Conservation (phyloP, 1,284 basidiomycete genomes). For the Neonothopanus nambi region DNA sequence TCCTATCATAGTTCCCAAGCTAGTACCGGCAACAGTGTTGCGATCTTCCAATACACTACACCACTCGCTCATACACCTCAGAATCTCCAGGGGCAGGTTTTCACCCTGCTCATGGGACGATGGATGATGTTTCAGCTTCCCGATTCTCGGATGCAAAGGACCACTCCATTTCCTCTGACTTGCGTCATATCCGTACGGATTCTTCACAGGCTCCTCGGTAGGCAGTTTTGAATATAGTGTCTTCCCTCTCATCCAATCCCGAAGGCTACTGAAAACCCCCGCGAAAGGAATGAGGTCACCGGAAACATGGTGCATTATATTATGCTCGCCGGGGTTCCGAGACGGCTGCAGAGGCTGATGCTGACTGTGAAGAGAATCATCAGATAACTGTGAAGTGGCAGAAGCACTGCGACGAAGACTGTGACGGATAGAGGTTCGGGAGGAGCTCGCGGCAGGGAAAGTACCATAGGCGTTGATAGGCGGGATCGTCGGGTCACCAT, state of each 20-base stretch:
- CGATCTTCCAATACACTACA: constrained; percentile 55
- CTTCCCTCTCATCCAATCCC: neutral
- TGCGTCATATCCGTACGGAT: constrained; percentile 10
- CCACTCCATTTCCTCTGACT: constrained; percentile 14
- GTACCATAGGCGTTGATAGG: constrained; percentile 54
- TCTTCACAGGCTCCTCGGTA: neutral
- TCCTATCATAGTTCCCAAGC: constrained; percentile 51
- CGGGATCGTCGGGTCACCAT: constrained; percentile 27
- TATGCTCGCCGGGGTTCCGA: constrained; percentile 22
- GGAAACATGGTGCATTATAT: constrained; percentile 33
- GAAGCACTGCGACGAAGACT: constrained; percentile 24
- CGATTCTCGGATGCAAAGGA: constrained; percentile 14
- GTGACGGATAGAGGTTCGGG: constrained; percentile 1
- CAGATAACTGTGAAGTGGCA: constrained; percentile 22
- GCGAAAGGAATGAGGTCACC: constrained; percentile 45
- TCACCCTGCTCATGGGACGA: no score
- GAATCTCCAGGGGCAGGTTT: constrained; percentile 52
- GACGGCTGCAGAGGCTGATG: constrained; percentile 24
- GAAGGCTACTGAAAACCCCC: constrained; percentile 21
- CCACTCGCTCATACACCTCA: constrained; percentile 59
- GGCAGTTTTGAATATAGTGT: neutral
- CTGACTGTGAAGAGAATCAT: constrained; percentile 24
- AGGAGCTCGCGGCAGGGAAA: constrained; percentile 25
- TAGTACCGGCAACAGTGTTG: constrained; percentile 50
- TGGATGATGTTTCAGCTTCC: constrained; percentile 8